Base-by-base conservation (phyloP, 176 grass and related monocot species). In the Ensete glaucum region DNA sequence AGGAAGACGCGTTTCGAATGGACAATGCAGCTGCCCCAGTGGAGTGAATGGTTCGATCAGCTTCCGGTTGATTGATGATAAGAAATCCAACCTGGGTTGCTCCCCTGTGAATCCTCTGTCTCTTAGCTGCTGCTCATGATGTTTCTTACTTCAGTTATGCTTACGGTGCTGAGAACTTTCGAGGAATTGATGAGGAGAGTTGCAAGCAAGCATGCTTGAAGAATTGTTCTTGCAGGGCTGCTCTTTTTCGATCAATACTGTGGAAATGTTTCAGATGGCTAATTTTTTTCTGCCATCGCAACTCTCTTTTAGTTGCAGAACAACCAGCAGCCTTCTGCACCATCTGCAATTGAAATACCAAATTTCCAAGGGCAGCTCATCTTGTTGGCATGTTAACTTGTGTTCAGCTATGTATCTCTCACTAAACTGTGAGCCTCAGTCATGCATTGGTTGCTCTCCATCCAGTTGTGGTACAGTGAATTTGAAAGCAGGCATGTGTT, bases 141-240 rank as follows among this genome's bases (percentile, higher is more conserved):
- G 83, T 86, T 69, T 81, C 85, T 1, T 86, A 90, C 73, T 94
- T 94, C 82, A 82, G 13, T 86, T 89, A 81, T 76, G 60, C 51
- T 78, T 1, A 87, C n/a, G 9, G 21, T 9, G 79, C 73, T 77
- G 8, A 52, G 2, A 16, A 23, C 34, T 53, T 55, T 26, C 80
- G 79, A 76, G 67, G 72, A 53, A 93, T 84, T 1, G 50, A 86
- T 52, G 86, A 91, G 84, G 81, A 85, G 74, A 89, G 82, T 48
- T 99, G 95, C 86, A 87, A 77, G 82, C 69, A 82, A 51, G 79
- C 84, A 67, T 99, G 95, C 52, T 62, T 94, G 76, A 94, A 82
- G 67, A 77, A 86, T 9, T 99, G 90, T 66, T 89, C 86, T 59
- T 99, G 95, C 76, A 87, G 84, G 71, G 90, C 82, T 17, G 86